Evolutionary conservation across 257 asterid genomes (phyloP), one percentile per base, ranked within the genome.

Genomic region (Leonotis leonurus): DNA sequence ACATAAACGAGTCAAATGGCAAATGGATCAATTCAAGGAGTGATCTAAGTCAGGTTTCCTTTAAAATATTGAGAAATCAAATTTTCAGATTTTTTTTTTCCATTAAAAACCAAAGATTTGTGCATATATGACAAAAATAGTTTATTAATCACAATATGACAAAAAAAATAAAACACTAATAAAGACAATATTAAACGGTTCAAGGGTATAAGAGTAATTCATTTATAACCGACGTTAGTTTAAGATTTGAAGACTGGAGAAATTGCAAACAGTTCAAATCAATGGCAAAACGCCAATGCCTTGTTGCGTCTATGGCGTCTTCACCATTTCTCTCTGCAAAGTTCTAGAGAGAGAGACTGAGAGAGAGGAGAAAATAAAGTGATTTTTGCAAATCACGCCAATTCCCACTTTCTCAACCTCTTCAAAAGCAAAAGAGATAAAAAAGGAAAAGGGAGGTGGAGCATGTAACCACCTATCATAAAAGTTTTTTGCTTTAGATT

Each of bases 371-470:
- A 39, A 48, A 58, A 46, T 16, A 75, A 78, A 78, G 77, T 40
- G 67, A 62, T 51, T 72, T 70, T 68, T 30, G 57, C 61, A 69
- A 30, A 70, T 73, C 86, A 77, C 81, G 81, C 83, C 86, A 77
- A 69, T 64, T 41, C 69, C 33, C 69, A 40, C 73, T 68, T 75
- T 81, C 72, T 50, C 35, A 75, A 58, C 49, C 70, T 65, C 72
- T 60, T 29, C 36, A 57, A 57, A 83, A 81, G 81, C 56, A 61
- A 82, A 77, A 65, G 68, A 33, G 26, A 21, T 26, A 13, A 70
- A 12, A 22, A 69, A 52, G 30, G 14, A 20, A 65, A 60, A 71
- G 22, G 63, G 57, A 41, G 54, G 60, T 56, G 44, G 76, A 66
- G 68, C 69, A 75, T 43, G 52, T 30, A 48, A 57, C 8, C 71